Conservation (phyloP, 2,329 filamentous ascomycete genomes). For the Diaporthe caulivora region DNA sequence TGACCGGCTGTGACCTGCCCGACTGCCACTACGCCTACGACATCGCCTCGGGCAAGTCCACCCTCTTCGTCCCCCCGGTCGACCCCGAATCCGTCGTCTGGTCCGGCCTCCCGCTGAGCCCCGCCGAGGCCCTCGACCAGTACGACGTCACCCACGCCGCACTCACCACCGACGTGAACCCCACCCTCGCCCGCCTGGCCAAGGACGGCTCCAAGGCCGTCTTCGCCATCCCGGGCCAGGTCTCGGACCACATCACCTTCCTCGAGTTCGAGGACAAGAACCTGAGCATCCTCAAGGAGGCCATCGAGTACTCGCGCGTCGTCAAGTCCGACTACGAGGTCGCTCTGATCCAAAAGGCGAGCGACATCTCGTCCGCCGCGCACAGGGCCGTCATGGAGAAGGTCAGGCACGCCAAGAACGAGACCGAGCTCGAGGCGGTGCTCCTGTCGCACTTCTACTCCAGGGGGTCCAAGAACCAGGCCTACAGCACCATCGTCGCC, state of each 20-base stretch:
- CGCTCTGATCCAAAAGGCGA: constrained; percentile 79
- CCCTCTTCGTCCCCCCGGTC: constrained; percentile 90
- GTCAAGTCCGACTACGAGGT: constrained; percentile 83
- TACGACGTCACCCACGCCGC: constrained; percentile 88
- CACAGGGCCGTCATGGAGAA: constrained; percentile 73
- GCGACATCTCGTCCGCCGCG: constrained; percentile 75
- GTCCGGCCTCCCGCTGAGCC: constrained; percentile 86
- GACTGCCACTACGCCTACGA: constrained; percentile 88
- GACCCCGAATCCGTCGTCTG: constrained; percentile 93
- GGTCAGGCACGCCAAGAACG: constrained; percentile 76
- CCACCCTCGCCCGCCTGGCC: constrained; percentile 71
- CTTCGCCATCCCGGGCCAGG: constrained; percentile 83
- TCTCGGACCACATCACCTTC: constrained; percentile 79
- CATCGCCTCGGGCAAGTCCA: constrained; percentile 77
- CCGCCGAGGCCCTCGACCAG: constrained; percentile 78
- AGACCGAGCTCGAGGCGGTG: constrained; percentile 84
- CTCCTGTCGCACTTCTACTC: constrained; percentile 84
- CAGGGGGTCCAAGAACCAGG: constrained; percentile 82
- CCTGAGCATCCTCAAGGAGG: constrained; percentile 65
- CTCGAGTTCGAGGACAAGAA: constrained; percentile 77
- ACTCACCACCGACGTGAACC: constrained; percentile 80
- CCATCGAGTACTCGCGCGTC: constrained; percentile 77
- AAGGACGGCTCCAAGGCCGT: constrained; percentile 61
- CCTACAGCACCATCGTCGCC: constrained; percentile 89
- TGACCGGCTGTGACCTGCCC: constrained; percentile 85